Evolutionary conservation across 768 basidiomycete genomes (phyloP).

Genomic region (Amanita polypyramis): DNA sequence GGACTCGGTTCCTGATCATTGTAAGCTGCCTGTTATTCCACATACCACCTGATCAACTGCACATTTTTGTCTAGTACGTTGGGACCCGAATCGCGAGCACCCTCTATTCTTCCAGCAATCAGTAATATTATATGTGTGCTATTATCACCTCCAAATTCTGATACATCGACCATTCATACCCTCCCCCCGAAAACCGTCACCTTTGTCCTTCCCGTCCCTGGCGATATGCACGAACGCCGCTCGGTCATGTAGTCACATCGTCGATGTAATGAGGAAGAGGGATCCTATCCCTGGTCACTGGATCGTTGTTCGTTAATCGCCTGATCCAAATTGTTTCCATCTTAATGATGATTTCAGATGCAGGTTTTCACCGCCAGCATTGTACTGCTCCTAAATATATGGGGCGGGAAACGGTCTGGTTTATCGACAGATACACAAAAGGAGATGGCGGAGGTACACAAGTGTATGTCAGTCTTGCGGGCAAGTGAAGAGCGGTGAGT

Average conservation of each 20-base stretch:
- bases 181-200: constrained; percentile 35
- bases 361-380: constrained; percentile 36
- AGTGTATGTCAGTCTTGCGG: constrained; percentile 47
- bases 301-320: not conserved
- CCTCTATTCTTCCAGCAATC: constrained; percentile 47
- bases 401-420: constrained; percentile 48
- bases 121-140: constrained; percentile 36
- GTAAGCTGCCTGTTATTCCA: constrained; percentile 23
- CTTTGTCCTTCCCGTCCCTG: constrained; percentile 50
- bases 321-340: not conserved
- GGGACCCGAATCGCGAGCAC: constrained; percentile 40
- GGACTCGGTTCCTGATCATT: constrained; percentile 49
- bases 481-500: constrained; percentile 23
- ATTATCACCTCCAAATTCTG: constrained; percentile 58
- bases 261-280: constrained; percentile 44
- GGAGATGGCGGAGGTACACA: constrained; percentile 57
- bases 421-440: constrained; percentile 35
- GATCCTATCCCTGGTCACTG: constrained; percentile 10
- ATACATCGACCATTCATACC: constrained; percentile 76
- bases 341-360: constrained; percentile 16
- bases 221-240: constrained; percentile 77
- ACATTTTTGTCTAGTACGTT: constrained; percentile 28
- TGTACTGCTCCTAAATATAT: constrained; percentile 57
- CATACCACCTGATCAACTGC: not conserved
- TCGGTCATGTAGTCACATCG: constrained; percentile 69